These are phyloP conservation scores for Plasmodium inui DNA, from an alignment of 169 alveolate species.

Conservation along the genomic window DNA sequence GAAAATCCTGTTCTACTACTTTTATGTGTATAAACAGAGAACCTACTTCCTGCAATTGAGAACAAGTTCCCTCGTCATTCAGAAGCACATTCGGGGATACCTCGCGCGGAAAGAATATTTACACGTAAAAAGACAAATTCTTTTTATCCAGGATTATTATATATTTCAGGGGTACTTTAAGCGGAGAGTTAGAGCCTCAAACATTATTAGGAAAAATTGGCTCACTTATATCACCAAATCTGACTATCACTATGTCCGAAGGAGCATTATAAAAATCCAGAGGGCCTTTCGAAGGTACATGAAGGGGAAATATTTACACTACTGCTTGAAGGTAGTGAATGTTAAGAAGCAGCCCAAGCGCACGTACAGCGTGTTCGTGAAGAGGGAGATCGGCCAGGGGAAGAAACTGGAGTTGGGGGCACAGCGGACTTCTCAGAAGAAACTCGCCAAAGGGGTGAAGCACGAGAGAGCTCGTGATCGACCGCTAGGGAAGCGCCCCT, in stretches of 20 bases:
- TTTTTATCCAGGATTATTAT: conserved; percentile 65
- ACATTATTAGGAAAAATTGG: conserved; percentile 63
- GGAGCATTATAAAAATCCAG: conserved; percentile 32
- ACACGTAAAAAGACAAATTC: conserved; percentile 13
- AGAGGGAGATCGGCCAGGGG: neutral
- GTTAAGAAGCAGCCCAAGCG: conserved; percentile 15
- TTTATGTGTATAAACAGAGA: conserved; percentile 73
- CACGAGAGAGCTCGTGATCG: neutral
- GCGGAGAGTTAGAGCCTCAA: conserved; percentile 41
- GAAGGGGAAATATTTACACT: conserved; percentile 42
- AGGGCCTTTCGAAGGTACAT: conserved; percentile 57
- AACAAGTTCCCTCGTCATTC: conserved; percentile 31
- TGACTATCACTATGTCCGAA: conserved; percentile 40
- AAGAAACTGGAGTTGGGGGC: neutral
- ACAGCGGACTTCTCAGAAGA: neutral
- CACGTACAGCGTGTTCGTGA: neutral
- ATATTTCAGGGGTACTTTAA: conserved; percentile 57
- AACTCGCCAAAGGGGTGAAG: neutral
- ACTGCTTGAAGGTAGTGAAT: conserved; percentile 29
- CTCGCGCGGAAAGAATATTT: conserved; percentile 33
- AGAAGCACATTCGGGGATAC: conserved; percentile 43
- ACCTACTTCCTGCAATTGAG: conserved; percentile 23
- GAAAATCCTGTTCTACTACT: conserved; percentile 54
- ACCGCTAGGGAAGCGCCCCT: neutral
- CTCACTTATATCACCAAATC: conserved; percentile 45